Percentiles rank a stretch among this genome's conserved stretches.
phyloP scores from a whole-genome alignment of 1,284 basidiomycete genomes.

The Leccinum cinnamomeum region DNA sequence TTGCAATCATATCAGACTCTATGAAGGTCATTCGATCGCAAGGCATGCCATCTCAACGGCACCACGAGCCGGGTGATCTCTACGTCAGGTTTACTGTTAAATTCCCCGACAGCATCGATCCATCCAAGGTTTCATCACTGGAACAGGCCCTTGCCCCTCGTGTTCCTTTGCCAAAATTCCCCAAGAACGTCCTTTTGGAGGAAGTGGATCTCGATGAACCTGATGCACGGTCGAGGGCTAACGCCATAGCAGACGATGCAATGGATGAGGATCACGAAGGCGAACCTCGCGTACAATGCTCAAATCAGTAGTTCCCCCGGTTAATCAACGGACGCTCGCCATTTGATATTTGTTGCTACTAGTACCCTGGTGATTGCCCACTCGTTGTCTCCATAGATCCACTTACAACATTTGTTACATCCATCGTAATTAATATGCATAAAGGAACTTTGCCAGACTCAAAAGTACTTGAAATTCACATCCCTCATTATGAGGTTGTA shows the following conservation, averaged over 20 bases:
- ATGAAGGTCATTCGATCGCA: constrained; percentile 92
- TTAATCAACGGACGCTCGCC: constrained; percentile 16
- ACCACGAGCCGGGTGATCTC: constrained; percentile 96
- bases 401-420: constrained; percentile 31
- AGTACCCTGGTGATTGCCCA: constrained; percentile 24
- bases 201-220: constrained; percentile 86
- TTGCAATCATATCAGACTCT: constrained; percentile 53
- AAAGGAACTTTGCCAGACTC: constrained; percentile 10
- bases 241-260: constrained; percentile 54
- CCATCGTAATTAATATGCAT: constrained; percentile 33
- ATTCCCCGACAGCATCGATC: constrained; percentile 87
- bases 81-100: constrained; percentile 86
- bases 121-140: constrained; percentile 68
- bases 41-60: constrained; percentile 98
- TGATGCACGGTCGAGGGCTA: constrained; percentile 72
- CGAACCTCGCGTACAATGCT: constrained; percentile 80
- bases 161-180: constrained; percentile 65
- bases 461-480: not conserved
- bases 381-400: constrained; percentile 29
- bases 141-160: constrained; percentile 89
- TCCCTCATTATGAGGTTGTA: constrained; percentile 6
- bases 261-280: constrained; percentile 87
- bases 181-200: constrained; percentile 73
- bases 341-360: constrained; percentile 19
- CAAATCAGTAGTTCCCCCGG: constrained; percentile 61